Evolutionary conservation across 768 basidiomycete genomes (phyloP).

Genomic region (Xerocomellus intermedius): DNA sequence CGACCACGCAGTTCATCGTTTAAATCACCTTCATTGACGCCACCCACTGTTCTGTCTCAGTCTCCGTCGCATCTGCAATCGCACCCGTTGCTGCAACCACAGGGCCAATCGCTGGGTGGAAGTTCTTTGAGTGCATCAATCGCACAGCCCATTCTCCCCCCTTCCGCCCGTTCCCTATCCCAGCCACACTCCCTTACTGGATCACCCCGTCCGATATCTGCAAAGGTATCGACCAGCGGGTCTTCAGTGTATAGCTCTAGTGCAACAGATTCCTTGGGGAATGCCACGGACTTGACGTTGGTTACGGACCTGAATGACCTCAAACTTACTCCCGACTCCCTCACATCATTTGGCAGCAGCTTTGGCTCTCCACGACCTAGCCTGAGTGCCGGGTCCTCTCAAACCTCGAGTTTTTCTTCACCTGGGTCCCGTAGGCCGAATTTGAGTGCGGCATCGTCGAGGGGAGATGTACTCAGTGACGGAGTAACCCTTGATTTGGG

Average conservation of each 20-base stretch:
- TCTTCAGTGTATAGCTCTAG: slow-evolving; percentile 22
- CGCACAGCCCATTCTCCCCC: slow-evolving; percentile 21
- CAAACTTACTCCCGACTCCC: slow-evolving; percentile 25
- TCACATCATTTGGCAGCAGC: slow-evolving; percentile 24
- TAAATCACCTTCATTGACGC: slow-evolving; percentile 23
- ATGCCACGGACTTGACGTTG: slow-evolving; percentile 21
- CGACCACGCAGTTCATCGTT: slow-evolving; percentile 26
- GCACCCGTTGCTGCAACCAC: slow-evolving; percentile 17
- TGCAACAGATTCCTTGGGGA: slow-evolving; percentile 8
- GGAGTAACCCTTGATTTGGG: slow-evolving; percentile 13
- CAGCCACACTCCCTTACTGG: slow-evolving; percentile 29
- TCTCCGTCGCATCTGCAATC: slow-evolving; percentile 22
- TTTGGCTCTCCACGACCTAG: slow-evolving; percentile 29
- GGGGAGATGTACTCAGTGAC: slow-evolving; percentile 20
- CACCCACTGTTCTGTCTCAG: slow-evolving; percentile 16
- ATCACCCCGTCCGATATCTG: slow-evolving; percentile 26
- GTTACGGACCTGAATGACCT: slow-evolving; percentile 26
- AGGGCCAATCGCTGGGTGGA: slow-evolving; percentile 15
- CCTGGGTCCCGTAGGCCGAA: slow-evolving; percentile 24
- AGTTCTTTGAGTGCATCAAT: slow-evolving; percentile 17
- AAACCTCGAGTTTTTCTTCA: slow-evolving; percentile 27
- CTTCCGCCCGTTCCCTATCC: slow-evolving; percentile 24
- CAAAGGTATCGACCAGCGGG: slow-evolving; percentile 22
- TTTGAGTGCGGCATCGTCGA: slow-evolving; percentile 19
- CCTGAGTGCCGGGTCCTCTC: slow-evolving; percentile 29